Evolutionary conservation across 768 basidiomycete species (phyloP), one percentile per base, ranked within the genome.

Genomic region (Paxillus ammoniavirescens): DNA sequence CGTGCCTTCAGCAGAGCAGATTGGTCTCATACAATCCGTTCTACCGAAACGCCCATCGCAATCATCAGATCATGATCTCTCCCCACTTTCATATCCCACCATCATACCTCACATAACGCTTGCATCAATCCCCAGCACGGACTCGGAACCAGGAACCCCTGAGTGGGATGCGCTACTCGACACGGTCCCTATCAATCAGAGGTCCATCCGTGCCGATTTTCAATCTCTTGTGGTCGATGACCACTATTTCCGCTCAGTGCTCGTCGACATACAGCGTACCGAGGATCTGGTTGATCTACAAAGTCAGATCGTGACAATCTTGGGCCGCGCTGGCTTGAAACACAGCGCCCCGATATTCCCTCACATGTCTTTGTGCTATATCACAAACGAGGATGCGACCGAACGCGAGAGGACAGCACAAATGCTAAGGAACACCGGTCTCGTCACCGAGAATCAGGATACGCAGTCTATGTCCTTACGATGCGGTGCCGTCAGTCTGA

Each of bases 71-170:
- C 47, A 33, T 18, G 12, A 21, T 9, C 60, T 60, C 57, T 67
- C 63, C 5, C 64, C 66, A 5, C 71, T 67, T 9, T 82, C 83
- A 0, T 91, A 84, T 63, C 85, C 87, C 1, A 53, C 60, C 21
- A 83, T 90, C 66, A 63, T 78, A 36, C 87, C 88, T 5, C 89
- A 92, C 67, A 77, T 91, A 62, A 91, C 90, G 0, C 80, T 92
- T 42, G 60, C 80, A 67, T 53, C 77, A 67, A 42, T 74, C 71
- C 57, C 80, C 69, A 48, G 43, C 37, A 47, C 48, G 0, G 51
- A 31, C 31, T 58, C 3, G 36, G 41, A 14, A 43, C 42, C 37
- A 21, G 30, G 21, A 40, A 18, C 72, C 15, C 58, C 73, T 10
- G 57, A 70, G 15, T 18, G 31, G 0, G 42, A 53, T 7, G 55